Evolutionary conservation across 441 rosid genomes (phyloP).

Genomic region (Populus hybrid): DNA sequence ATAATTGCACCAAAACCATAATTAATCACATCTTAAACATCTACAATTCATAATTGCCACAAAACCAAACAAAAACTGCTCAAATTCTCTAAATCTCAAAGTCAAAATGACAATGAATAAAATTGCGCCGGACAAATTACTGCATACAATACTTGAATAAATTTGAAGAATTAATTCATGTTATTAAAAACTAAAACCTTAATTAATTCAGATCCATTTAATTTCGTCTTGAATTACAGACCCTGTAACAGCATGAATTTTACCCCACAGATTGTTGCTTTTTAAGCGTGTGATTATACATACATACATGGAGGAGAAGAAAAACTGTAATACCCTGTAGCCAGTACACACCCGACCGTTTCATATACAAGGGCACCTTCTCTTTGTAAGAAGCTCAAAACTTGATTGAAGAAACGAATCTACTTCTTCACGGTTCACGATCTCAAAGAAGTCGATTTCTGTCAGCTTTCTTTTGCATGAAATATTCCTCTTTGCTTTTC

Average conservation of each 20-base stretch:
- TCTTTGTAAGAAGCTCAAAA: conserved; percentile 35
- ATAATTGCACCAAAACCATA: neutral
- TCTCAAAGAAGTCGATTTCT: conserved; percentile 44
- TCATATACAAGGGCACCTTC: conserved; percentile 46
- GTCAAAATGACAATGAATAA: neutral
- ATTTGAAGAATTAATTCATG: neutral
- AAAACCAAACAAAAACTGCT: neutral
- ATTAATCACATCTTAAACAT: neutral
- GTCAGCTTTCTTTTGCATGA: conserved; percentile 53
- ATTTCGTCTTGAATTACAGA: neutral
- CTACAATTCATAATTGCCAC: neutral
- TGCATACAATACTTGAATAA: neutral
- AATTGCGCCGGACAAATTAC: no score
- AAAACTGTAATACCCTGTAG: neutral
- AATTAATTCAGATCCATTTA: conserved; percentile 6
- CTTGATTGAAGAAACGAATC: conserved; percentile 53
- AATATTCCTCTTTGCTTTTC: conserved; percentile 39
- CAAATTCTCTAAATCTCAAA: neutral
- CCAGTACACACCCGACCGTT: neutral
- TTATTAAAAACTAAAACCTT: neutral
- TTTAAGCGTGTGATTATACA: conserved; percentile 9
- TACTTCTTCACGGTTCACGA: conserved; percentile 47
- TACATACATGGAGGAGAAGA: neutral
- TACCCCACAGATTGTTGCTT: neutral
- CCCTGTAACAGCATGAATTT: neutral